Percentiles rank a stretch among this genome's conserved stretches.
These are phyloP conservation scores for Leccinum cinnamomeum DNA, from an alignment of 1,284 basidiomycete genomes.

Conservation along the genomic window DNA sequence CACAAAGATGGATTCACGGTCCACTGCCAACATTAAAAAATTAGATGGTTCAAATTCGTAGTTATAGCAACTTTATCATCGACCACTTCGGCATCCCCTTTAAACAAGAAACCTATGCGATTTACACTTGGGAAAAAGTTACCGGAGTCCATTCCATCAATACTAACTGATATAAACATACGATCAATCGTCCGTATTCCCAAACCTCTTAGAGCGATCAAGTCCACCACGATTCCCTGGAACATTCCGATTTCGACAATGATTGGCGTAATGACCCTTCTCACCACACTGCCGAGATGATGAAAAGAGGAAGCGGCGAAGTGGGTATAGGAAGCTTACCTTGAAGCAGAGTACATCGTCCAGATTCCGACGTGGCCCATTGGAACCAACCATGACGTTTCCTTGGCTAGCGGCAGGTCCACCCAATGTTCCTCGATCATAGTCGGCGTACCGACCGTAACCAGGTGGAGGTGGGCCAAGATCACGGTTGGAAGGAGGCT, in stretches of 20 bases:
- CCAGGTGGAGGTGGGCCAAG: constrained; percentile 91
- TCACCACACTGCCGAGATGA: constrained; percentile 67
- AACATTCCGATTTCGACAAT: constrained; percentile 83
- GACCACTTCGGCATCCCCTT: not conserved
- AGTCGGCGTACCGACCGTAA: constrained; percentile 83
- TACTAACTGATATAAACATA: not conserved
- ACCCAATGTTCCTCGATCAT: constrained; percentile 55
- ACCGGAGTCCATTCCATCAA: not conserved
- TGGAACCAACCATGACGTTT: constrained; percentile 19
- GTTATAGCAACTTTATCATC: not conserved
- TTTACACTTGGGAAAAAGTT: not conserved
- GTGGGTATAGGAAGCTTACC: constrained; percentile 40
- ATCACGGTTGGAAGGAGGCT: constrained; percentile 72
- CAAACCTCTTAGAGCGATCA: constrained; percentile 45
- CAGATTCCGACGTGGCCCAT: constrained; percentile 66
- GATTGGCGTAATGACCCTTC: constrained; percentile 94
- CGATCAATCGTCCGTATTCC: constrained; percentile 35
- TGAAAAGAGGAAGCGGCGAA: constrained; percentile 13
- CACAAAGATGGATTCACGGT: not conserved
- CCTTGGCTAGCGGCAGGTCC: constrained; percentile 22
- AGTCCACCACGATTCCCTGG: constrained; percentile 78
- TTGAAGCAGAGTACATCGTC: constrained; percentile 92
- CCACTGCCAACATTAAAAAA: not conserved
- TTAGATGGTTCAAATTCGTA: not conserved
- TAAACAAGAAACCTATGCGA: not conserved